These are phyloP conservation scores for Vicia villosa DNA, from an alignment of 306 rosid species.

Conservation along the genomic window DNA sequence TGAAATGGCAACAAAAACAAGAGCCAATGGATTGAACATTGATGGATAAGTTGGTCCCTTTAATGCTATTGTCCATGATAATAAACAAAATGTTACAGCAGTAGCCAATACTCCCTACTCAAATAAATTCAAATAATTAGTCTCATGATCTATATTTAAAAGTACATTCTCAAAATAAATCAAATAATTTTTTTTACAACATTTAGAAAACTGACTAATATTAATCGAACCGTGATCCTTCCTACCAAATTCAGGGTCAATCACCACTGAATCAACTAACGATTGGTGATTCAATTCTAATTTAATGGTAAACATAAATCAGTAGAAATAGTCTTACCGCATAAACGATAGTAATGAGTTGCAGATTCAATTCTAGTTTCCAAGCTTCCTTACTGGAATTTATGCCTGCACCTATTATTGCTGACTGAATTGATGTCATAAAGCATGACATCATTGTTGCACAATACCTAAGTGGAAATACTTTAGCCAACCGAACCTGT, in stretches of 20 bases:
- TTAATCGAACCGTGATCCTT: no score
- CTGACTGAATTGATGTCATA: slow-evolving; percentile 55
- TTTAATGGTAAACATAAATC: no score
- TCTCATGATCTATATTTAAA: no score
- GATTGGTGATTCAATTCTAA: no score
- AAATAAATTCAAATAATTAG: not conserved
- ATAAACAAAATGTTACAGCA: slow-evolving; percentile 61
- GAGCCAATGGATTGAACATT: slow-evolving; percentile 72
- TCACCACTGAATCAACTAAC: no score
- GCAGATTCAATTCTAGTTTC: slow-evolving; percentile 58
- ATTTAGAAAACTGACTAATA: no score
- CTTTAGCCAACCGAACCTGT: slow-evolving; percentile 53
- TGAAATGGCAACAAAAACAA: slow-evolving; percentile 59
- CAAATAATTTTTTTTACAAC: no score
- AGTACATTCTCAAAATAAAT: not conserved
- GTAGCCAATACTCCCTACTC: slow-evolving; percentile 61
- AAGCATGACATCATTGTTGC: slow-evolving; percentile 57
- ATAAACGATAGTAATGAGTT: slow-evolving; percentile 63
- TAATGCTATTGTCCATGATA: slow-evolving; percentile 52
- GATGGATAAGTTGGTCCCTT: slow-evolving; percentile 73
- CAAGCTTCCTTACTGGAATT: slow-evolving; percentile 48
- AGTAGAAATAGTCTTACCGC: no score
- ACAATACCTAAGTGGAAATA: slow-evolving; percentile 58
- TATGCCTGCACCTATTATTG: slow-evolving; percentile 48
- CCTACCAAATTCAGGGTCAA: no score